A percentile compares a stretch with the other conserved stretches of the same genome.
Evolutionary conservation across 257 asterid species (phyloP).

Genomic region (Solanum lycopersicoides): DNA sequence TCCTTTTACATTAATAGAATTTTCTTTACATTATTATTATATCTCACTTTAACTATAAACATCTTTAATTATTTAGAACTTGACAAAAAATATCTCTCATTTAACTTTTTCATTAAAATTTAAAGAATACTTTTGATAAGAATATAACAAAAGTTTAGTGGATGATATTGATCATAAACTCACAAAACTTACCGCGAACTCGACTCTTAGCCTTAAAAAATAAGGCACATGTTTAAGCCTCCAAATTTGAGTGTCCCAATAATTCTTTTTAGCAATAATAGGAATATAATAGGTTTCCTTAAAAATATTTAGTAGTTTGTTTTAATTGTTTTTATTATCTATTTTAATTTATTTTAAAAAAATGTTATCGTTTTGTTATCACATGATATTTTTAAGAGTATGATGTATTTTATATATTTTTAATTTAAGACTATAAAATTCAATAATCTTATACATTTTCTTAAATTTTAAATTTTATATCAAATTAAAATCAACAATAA

Average conservation of each 20-base stretch:
- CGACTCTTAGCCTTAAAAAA: not conserved
- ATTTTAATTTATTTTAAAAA: too few species aligned
- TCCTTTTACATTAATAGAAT: not conserved
- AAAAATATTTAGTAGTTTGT: not conserved
- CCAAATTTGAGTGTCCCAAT: not conserved
- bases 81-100: too few species aligned
- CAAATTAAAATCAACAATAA: too few species aligned
- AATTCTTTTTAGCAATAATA: not conserved
- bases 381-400: too few species aligned
- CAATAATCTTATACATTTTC: fast-evolving
- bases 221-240: not conserved
- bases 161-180: not conserved
- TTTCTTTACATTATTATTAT: not conserved
- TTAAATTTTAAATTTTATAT: too few species aligned
- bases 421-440: too few species aligned
- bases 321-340: not conserved
- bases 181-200: not conserved
- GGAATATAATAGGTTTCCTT: not conserved
- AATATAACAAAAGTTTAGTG: not conserved
- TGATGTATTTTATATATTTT: too few species aligned
- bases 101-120: too few species aligned
- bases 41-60: not conserved
- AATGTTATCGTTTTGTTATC: too few species aligned
- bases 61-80: too few species aligned
- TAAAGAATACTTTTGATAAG: too few species aligned